phyloP scores from a whole-genome alignment of 495 filamentous ascomycete genomes.

The Aspergillus sparsus region DNA sequence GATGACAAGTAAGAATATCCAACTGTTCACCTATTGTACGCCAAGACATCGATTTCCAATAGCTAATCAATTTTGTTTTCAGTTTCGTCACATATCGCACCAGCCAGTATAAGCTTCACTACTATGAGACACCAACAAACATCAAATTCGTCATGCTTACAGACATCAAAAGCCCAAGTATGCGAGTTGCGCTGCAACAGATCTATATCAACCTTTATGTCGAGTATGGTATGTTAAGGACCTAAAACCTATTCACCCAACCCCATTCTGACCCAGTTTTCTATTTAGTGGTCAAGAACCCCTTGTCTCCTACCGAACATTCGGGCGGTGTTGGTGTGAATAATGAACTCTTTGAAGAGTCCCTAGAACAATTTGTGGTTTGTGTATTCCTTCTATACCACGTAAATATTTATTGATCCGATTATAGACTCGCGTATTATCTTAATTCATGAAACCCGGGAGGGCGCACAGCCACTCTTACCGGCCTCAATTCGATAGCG shows the following conservation, averaged over 20 bases:
- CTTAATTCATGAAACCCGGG: slow-evolving; percentile 20
- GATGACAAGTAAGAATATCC: slow-evolving; percentile 68
- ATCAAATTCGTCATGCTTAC: slow-evolving; percentile 97
- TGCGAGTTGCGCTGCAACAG: slow-evolving; percentile 92
- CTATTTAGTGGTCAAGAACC: slow-evolving; percentile 83
- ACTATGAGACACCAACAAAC: slow-evolving; percentile 95
- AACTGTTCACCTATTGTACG: not conserved
- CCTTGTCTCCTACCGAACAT: slow-evolving; percentile 86
- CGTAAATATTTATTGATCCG: slow-evolving; percentile 31
- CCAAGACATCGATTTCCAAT: not conserved
- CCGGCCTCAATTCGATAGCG: not conserved
- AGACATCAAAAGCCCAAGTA: slow-evolving; percentile 82
- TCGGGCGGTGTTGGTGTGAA: slow-evolving; percentile 83
- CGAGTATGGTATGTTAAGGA: slow-evolving; percentile 71
- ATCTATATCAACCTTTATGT: slow-evolving; percentile 98
- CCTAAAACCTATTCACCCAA: not conserved
- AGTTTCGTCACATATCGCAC: slow-evolving; percentile 91
- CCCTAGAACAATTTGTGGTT: slow-evolving; percentile 82
- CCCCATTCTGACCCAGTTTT: slow-evolving; percentile 5
- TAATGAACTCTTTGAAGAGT: slow-evolving; percentile 92
- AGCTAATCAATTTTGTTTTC: slow-evolving; percentile 19
- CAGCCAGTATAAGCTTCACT: slow-evolving; percentile 95
- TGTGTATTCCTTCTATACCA: slow-evolving; percentile 24
- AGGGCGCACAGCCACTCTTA: not conserved
- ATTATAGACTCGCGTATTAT: slow-evolving; percentile 40